Base-by-base conservation (phyloP, 140 eudicot genomes). In the Flaveria floridana region DNA sequence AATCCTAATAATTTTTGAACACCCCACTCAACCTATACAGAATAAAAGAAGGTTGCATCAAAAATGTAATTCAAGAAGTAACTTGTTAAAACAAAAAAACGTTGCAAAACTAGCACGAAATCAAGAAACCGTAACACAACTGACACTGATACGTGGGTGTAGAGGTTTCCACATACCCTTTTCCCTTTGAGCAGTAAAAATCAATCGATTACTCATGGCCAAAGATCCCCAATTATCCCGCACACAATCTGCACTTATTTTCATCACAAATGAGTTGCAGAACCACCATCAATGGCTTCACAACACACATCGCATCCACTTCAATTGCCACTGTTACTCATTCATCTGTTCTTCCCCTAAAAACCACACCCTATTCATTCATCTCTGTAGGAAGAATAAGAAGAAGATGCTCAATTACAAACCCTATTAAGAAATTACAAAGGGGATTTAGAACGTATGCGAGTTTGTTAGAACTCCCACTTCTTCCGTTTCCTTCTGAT, bases 401-500 rank as follows among this genome's bases (percentile, higher is more conserved):
- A 47, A 75, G 52, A 75, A 58, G 28, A 20, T n/a, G 76, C 59
- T 63, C 68, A 72, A 78, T 71, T 73, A 14, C 79, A 7, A 73
- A 48, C 79, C 64, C 47, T 72, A 26, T 51, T 37, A 72, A 72
- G 67, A 81, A 63, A 67, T 13, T 28, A 63, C 77, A 81, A 15
- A 37, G 71, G 52, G 58, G 82, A 55, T 59, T 81, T 18, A 53
- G 14, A 56, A 3, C 65, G 25, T 79, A 9, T 66, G 83, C 85
- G 21, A 76, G 71, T 67, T 82, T 83, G 53, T 70, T 86, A 14
- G 83, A 82, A n/a, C 89, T 86, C 47, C 95, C 95, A 4, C 91
- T 89, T 70, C 91, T 89, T 80, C 95, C 95, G 8, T 89, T 89
- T 68, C 95, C 95, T 44, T 42, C 85, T 68, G 87, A 86, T 56